Base-by-base conservation (phyloP, 2,329 filamentous ascomycete species). In the Ceratocystis colombiana region DNA sequence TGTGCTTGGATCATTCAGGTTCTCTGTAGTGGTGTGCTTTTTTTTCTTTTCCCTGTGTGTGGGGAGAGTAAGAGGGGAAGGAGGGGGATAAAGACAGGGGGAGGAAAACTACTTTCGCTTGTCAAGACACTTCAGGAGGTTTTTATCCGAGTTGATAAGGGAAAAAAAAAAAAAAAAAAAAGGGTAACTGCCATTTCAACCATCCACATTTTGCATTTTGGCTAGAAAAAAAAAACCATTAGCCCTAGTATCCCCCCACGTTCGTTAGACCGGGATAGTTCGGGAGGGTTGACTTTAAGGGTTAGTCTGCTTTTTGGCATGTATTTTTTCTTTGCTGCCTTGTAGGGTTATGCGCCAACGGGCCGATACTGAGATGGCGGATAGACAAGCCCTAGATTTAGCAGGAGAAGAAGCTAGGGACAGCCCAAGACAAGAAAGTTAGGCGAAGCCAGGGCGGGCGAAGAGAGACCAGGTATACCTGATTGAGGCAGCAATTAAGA, bases 401-500 rank as follows among this genome's bases (percentile, higher is more conserved):
- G 48, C 48, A 20, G 22, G 22, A 22, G 46, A 50, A 50, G n/a
- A 50, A 22, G n/a, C 22, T 3, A 25, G 22, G 22, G 22, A 25
- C 22, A 25, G 22, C 22, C 22, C 22, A 25, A 25, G 22, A 25
- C 22, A 25, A 25, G 22, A 25, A 57, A 30, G 50, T 28, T 22
- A 55, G 22, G 50, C 50, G 22, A 55, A 25, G 33, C 37, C 4
- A 15, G 22, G 25, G 22, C 22, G 15, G 25, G 10, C 53, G 15
- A 57, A 57, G 28, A 28, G 17, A 50, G 22, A 50, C 8, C 48
- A 20, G 22, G 22, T 50, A 6, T 30, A 17, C 53, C 53, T 57
- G 53, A 57, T 57, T 57, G 53, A 57, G 53, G 53, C 53, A 57
- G 53, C 22, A 57, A 57, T 33, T 30, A 12, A 57, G 22, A 30